These are phyloP conservation scores for Penicillium crustosum DNA, from an alignment of 2,329 filamentous ascomycete species.

Conservation along the genomic window DNA sequence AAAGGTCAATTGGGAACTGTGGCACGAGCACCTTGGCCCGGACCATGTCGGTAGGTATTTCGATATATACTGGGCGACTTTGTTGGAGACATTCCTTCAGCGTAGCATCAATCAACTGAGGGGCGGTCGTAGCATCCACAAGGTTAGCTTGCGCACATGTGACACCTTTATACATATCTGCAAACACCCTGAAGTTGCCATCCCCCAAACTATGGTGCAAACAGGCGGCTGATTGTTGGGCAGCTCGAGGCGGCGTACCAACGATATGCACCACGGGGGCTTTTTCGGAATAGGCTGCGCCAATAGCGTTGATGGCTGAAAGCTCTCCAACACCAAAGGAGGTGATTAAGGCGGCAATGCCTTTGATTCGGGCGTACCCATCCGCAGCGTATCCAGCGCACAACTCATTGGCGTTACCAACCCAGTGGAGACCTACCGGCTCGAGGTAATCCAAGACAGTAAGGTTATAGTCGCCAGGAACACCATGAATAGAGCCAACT, in stretches of 20 bases:
- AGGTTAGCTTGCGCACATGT: conserved; percentile 52
- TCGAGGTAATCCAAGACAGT: conserved; percentile 54
- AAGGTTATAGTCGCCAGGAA: conserved; percentile 48
- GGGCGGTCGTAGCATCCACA: conserved; percentile 45
- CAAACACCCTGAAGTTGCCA: conserved; percentile 52
- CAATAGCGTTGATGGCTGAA: conserved; percentile 71
- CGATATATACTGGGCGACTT: conserved; percentile 56
- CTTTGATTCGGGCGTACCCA: conserved; percentile 70
- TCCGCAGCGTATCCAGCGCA: conserved; percentile 59
- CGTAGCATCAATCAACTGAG: conserved; percentile 53
- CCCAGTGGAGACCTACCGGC: conserved; percentile 51
- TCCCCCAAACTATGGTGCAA: conserved; percentile 70
- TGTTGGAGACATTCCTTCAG: conserved; percentile 54
- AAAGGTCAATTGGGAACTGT: conserved; percentile 4
- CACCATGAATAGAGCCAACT: conserved; percentile 39
- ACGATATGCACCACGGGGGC: conserved; percentile 66
- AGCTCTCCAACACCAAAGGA: conserved; percentile 63
- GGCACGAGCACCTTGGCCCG: conserved; percentile 13
- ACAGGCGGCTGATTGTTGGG: conserved; percentile 46
- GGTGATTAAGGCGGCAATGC: conserved; percentile 66
- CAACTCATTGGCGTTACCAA: conserved; percentile 58
- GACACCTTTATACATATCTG: conserved; percentile 50
- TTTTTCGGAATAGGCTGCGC: conserved; percentile 70
- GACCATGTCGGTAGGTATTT: conserved; percentile 57
- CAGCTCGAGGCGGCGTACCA: conserved; percentile 49